Conservation (phyloP, 2,329 filamentous ascomycete genomes). For the Phialocephala sp. region DNA sequence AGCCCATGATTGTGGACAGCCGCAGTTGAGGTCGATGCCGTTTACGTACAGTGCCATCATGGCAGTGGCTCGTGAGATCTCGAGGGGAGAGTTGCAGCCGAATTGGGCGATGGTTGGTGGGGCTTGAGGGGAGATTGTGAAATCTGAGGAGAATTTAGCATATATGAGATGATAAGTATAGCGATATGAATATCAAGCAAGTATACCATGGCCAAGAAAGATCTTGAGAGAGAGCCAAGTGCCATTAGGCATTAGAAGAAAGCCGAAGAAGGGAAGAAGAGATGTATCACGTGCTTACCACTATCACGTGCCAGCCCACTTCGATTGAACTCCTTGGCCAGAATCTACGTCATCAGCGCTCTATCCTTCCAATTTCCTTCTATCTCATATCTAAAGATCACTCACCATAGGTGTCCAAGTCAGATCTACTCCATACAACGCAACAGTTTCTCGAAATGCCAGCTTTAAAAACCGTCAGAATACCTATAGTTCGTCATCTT, state of each 20-base stretch:
- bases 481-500: slow-evolving; percentile 2
- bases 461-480: slow-evolving; percentile 50
- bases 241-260: neutral
- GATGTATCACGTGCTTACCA: slow-evolving; percentile 49
- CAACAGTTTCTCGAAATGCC: slow-evolving; percentile 71
- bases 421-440: slow-evolving; percentile 68
- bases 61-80: slow-evolving; percentile 66
- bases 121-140: slow-evolving; percentile 61
- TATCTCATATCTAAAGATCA: neutral
- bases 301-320: slow-evolving; percentile 64
- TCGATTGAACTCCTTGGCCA: slow-evolving; percentile 72
- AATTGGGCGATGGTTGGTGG: slow-evolving; percentile 71
- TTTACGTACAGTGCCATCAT: slow-evolving; percentile 66
- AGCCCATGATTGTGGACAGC: slow-evolving; percentile 76
- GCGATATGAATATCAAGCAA: neutral
- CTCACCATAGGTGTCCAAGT: slow-evolving; percentile 72
- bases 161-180: neutral
- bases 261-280: slow-evolving; percentile 1
- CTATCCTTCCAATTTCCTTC: neutral
- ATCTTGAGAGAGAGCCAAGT: neutral
- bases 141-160: slow-evolving; percentile 50
- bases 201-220: neutral
- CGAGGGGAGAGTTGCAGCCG: slow-evolving; percentile 64
- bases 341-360: slow-evolving; percentile 47
- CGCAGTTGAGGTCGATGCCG: slow-evolving; percentile 75